Conservation (phyloP, 2,329 filamentous ascomycete genomes). For the Boeremia lycopersici region DNA sequence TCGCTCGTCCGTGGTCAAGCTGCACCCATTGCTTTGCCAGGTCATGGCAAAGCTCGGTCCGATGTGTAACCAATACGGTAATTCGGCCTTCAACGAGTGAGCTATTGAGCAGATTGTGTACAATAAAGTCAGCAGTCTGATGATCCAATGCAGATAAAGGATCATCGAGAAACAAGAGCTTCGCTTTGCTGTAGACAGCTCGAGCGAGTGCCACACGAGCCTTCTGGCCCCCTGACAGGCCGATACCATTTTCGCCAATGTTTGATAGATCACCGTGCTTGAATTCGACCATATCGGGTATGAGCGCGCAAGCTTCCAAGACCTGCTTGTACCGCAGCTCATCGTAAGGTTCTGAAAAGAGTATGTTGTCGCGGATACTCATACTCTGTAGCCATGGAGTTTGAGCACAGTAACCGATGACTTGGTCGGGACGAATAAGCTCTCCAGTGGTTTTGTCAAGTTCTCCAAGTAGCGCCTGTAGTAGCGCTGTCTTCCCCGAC, state of each 20-base stretch:
- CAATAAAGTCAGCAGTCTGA: slow-evolving; percentile 67
- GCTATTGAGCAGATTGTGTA: slow-evolving; percentile 62
- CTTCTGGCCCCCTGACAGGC: slow-evolving; percentile 66
- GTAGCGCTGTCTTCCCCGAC: slow-evolving; percentile 66
- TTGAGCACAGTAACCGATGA: slow-evolving; percentile 69
- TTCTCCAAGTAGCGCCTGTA: slow-evolving; percentile 65
- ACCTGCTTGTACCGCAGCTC: slow-evolving; percentile 71
- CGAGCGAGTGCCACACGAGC: slow-evolving; percentile 65
- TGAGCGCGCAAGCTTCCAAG: slow-evolving; percentile 67
- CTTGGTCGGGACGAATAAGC: slow-evolving; percentile 59
- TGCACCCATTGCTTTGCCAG: slow-evolving; percentile 77
- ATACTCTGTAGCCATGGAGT: slow-evolving; percentile 73
- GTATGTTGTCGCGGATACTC: slow-evolving; percentile 71
- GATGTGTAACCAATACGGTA: slow-evolving; percentile 67
- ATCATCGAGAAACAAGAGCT: slow-evolving; percentile 63
- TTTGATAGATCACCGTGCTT: slow-evolving; percentile 68
- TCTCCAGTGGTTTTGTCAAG: slow-evolving; percentile 60
- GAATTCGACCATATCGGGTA: slow-evolving; percentile 66
- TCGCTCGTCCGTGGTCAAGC: slow-evolving; percentile 65
- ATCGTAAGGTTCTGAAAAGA: slow-evolving; percentile 71
- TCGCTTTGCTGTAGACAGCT: slow-evolving; percentile 63
- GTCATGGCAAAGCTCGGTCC: slow-evolving; percentile 72
- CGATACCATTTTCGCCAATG: slow-evolving; percentile 66
- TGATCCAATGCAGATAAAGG: slow-evolving; percentile 66
- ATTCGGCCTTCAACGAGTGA: slow-evolving; percentile 60